Evolutionary conservation across 345 rosid species (phyloP).

Genomic region (Cardamine occulta): DNA sequence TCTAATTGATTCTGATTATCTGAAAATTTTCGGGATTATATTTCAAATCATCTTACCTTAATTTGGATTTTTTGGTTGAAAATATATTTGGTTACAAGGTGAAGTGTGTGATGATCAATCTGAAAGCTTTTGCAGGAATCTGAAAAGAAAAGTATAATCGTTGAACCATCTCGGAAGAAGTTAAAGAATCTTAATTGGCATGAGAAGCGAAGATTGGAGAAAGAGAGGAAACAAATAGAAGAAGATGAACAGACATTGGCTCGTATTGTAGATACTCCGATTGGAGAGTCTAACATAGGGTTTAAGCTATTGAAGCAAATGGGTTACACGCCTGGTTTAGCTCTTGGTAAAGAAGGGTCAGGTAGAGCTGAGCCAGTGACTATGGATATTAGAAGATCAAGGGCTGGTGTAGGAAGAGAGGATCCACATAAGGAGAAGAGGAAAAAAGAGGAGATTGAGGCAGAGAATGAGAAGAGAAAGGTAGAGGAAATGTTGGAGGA

Average conservation of each 20-base stretch:
- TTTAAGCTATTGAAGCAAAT: slow-evolving; percentile 88
- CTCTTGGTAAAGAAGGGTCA: slow-evolving; percentile 78
- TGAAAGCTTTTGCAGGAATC: slow-evolving; percentile 48
- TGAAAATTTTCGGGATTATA: neutral
- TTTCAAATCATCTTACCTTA: neutral
- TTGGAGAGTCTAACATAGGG: slow-evolving; percentile 83
- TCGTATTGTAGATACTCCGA: slow-evolving; percentile 65
- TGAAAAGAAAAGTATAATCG: slow-evolving; percentile 31
- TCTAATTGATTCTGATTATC: neutral
- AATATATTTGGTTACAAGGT: neutral
- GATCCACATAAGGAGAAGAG: slow-evolving; percentile 86
- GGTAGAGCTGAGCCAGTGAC: slow-evolving; percentile 83
- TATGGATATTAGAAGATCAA: slow-evolving; percentile 74
- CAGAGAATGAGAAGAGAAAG: slow-evolving; percentile 54
- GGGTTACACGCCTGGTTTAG: slow-evolving; percentile 93
- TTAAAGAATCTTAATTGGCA: slow-evolving; percentile 68
- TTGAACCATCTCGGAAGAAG: slow-evolving; percentile 69
- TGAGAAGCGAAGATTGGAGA: slow-evolving; percentile 69
- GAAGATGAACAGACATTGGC: slow-evolving; percentile 79
- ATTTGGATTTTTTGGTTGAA: neutral
- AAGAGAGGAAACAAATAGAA: slow-evolving; percentile 72
- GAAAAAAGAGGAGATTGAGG: slow-evolving; percentile 70
- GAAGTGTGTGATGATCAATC: slow-evolving; percentile 1
- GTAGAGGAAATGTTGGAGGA: slow-evolving; percentile 74
- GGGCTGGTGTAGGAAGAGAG: slow-evolving; percentile 86